These are phyloP conservation scores for Triticum dicoccoides DNA, from an alignment of 176 grass and related monocot species.

Conservation along the genomic window DNA sequence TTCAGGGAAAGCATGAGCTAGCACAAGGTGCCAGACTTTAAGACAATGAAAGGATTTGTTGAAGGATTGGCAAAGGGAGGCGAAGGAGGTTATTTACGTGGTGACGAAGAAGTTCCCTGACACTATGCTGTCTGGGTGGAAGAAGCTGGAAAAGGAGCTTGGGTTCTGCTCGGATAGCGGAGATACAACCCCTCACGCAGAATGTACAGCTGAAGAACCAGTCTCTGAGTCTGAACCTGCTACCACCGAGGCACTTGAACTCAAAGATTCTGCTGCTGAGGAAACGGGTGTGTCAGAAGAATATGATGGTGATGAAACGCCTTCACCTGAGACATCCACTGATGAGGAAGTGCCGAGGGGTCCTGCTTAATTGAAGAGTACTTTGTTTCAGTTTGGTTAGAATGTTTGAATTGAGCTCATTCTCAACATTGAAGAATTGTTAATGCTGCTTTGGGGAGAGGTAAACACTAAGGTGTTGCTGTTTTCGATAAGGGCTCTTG, in stretches of 20 bases:
- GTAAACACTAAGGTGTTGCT: slow-evolving; percentile 1
- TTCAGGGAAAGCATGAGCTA: slow-evolving; percentile 49
- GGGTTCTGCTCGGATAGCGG: slow-evolving; percentile 33
- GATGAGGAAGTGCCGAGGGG: slow-evolving; percentile 16
- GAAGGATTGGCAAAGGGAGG: slow-evolving; percentile 54
- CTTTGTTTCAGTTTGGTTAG: slow-evolving; percentile 22
- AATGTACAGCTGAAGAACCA: slow-evolving; percentile 22
- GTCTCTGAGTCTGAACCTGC: background rate
- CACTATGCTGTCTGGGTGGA: slow-evolving; percentile 47
- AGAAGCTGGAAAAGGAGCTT: slow-evolving; percentile 59
- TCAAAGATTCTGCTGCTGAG: background rate
- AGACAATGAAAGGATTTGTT: slow-evolving; percentile 48
- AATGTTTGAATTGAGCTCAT: slow-evolving; percentile 13
- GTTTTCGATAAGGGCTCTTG: slow-evolving; percentile 12
- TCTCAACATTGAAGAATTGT: background rate
- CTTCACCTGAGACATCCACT: background rate
- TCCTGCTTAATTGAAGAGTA: slow-evolving; percentile 24
- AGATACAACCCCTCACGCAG: background rate
- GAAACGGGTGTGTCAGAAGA: slow-evolving; percentile 21
- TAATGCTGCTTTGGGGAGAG: slow-evolving; percentile 23
- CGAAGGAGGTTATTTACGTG: slow-evolving; percentile 32
- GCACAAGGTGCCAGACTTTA: slow-evolving; percentile 50
- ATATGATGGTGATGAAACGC: slow-evolving; percentile 18
- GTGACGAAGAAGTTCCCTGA: slow-evolving; percentile 38
- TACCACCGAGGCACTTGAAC: slow-evolving; percentile 17